Conservation (phyloP, 768 basidiomycete species). For the Termitomyces titanicus region DNA sequence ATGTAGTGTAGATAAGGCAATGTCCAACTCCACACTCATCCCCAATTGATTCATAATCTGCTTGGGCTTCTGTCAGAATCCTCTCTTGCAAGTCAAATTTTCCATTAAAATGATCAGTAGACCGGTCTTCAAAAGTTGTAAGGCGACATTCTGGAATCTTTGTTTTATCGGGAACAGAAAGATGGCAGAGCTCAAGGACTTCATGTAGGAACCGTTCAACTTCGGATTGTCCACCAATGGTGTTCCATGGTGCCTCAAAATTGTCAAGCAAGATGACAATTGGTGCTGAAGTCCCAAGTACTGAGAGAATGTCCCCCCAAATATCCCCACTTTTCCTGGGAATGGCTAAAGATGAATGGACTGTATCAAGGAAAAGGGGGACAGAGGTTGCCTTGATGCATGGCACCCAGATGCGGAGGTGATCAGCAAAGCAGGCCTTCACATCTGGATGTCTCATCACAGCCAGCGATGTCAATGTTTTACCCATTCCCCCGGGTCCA, state of each 20-base stretch:
- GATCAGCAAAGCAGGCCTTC: constrained; percentile 16
- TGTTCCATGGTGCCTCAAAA: too few species aligned
- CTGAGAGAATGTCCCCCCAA: not conserved
- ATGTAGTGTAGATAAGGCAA: not conserved
- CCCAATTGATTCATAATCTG: not conserved
- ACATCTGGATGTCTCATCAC: constrained; percentile 22
- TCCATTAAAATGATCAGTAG: not conserved
- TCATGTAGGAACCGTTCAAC: too few species aligned
- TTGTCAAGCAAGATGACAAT: too few species aligned
- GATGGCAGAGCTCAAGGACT: not conserved
- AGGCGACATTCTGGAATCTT: not conserved
- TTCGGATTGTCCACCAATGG: too few species aligned
- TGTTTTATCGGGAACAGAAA: not conserved
- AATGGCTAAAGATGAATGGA: not conserved
- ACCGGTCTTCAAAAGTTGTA: not conserved
- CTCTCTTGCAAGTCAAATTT: not conserved
- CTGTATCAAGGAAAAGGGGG: too few species aligned
- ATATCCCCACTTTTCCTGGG: not conserved
- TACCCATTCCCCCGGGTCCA: constrained; percentile 34
- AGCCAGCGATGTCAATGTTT: constrained; percentile 32
- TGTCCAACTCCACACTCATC: not conserved
- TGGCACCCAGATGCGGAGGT: constrained; percentile 26
- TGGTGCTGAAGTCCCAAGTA: not conserved
- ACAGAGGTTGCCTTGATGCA: not conserved
- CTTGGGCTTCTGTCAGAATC: not conserved